phyloP scores from a whole-genome alignment of 768 basidiomycete species.

The Mycena vitilis region DNA sequence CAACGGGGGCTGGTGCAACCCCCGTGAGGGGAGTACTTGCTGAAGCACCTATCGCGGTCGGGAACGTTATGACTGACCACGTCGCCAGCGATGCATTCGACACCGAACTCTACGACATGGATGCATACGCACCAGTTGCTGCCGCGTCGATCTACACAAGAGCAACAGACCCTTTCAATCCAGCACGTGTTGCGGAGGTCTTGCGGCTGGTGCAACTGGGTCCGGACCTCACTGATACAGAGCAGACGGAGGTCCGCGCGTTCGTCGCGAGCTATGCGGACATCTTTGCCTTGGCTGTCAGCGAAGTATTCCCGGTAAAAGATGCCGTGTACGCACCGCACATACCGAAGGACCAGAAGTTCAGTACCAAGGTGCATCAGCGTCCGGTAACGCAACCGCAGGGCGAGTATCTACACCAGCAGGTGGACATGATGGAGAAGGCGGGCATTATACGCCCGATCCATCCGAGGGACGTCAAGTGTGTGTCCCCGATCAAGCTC shows the following conservation, averaged over 20 bases:
- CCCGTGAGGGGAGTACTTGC: too few species aligned
- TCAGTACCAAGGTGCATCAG: constrained; percentile 48
- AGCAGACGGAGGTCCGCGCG: constrained; percentile 37
- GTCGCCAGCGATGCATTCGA: neutral
- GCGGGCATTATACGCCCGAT: constrained; percentile 48
- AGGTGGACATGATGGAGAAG: constrained; percentile 53
- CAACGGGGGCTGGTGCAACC: too few species aligned
- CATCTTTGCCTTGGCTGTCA: constrained; percentile 51
- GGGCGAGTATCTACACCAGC: constrained; percentile 42
- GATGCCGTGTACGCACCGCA: constrained; percentile 48
- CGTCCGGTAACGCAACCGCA: constrained; percentile 47
- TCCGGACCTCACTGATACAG: constrained; percentile 40
- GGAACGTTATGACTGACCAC: too few species aligned
- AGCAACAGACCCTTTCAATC: constrained; percentile 40
- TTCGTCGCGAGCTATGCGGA: constrained; percentile 50
- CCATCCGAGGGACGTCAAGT: constrained; percentile 47
- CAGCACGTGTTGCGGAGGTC: constrained; percentile 37
- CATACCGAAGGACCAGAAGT: constrained; percentile 42
- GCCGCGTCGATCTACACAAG: constrained; percentile 37
- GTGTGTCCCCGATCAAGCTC: constrained; percentile 47
- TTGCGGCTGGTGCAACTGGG: constrained; percentile 42
- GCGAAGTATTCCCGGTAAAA: constrained; percentile 49
- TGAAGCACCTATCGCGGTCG: too few species aligned
- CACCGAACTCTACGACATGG: constrained; percentile 8
- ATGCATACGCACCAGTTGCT: constrained; percentile 3